Base-by-base conservation (phyloP, 148 eudicot species). In the Rhododendron williamsianum region DNA sequence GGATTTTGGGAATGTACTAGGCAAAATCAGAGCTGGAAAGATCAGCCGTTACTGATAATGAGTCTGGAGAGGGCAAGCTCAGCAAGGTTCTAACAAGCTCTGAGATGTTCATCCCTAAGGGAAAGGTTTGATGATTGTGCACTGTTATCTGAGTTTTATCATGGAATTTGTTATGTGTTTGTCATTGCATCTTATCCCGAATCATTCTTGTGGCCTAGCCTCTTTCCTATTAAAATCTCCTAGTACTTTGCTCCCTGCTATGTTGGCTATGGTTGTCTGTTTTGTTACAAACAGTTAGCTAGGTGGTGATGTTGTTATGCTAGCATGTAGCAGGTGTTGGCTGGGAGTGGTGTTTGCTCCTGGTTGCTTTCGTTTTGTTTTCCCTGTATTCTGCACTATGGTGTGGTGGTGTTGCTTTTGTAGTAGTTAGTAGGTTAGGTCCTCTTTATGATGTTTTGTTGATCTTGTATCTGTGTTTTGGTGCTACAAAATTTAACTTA, bases 21-120 rank as follows among this genome's bases (percentile, higher is more conserved):
- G 99, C 97, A 30, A 93, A 95, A 91, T 71, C 92, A 3, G 98
- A 95, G 89, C 89, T 96, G 89, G 94, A 94, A 91, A 94, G 98
- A 86, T 96, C 99, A 27, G 90, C 91, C 33, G 97, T 95, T 82
- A 96, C 98, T 0, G 98, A 96, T 89, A 92, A 94, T 89, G 88
- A 83, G 12, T 96, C 98, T 56, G 98, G 99, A 46, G 63, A 94
- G 88, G 93, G 98, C 90, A 90, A 90, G 87, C 85, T 92, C 35
- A 96, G 99, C 45, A 96, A 95, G 90, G 99, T 95, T 82, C 92
- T 96, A 86, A 96, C 99, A n/a, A 96, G 99, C 90, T 96, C 98
- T 35, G 99, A 96, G 71, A 95, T 94, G 90, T 96, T 96, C 87
- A 96, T 96, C 87, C 69, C 81, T 51, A 95, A 93, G 87, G 95